phyloP scores from a whole-genome alignment of 192 early-diverging fungal genomes.

The Endogone sp. region DNA sequence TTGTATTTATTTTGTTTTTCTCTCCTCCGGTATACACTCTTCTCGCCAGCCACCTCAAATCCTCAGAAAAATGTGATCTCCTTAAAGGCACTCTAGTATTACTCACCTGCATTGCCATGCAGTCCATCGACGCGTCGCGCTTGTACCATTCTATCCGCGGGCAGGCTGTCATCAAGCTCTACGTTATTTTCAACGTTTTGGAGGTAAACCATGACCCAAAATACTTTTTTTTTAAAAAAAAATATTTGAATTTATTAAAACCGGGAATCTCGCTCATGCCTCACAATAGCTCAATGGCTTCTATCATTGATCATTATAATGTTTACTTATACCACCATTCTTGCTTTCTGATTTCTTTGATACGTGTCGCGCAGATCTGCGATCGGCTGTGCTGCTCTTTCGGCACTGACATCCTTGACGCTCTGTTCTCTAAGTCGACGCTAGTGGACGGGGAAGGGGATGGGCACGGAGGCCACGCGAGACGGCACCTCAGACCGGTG shows the following conservation, averaged over 20 bases:
- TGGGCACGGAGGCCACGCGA: constrained; percentile 16
- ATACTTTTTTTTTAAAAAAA: too few species aligned
- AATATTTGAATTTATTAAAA: too few species aligned
- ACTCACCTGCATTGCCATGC: constrained; percentile 70
- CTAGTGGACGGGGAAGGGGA: constrained; percentile 31
- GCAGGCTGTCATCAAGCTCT: constrained; percentile 94
- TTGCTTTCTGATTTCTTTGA: background rate
- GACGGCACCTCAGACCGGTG: constrained; percentile 41
- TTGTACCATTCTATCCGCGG: constrained; percentile 96
- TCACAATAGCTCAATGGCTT: too few species aligned
- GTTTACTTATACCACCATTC: too few species aligned
- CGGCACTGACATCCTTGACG: constrained; percentile 92
- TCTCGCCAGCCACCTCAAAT: constrained; percentile 58
- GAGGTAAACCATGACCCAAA: too few species aligned
- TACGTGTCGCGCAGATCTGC: constrained; percentile 55
- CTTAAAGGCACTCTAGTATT: constrained; percentile 81
- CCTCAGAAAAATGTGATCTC: constrained; percentile 87
- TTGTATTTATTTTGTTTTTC: background rate
- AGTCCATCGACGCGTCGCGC: constrained; percentile 79
- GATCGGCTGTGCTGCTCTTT: constrained; percentile 92
- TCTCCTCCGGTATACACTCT: too few species aligned
- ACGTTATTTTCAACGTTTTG: constrained; percentile 94
- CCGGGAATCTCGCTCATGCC: too few species aligned
- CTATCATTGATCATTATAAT: too few species aligned
- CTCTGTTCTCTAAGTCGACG: constrained; percentile 82